Base-by-base conservation (phyloP, 176 grass and related monocot species). In the Carex kokanica region DNA sequence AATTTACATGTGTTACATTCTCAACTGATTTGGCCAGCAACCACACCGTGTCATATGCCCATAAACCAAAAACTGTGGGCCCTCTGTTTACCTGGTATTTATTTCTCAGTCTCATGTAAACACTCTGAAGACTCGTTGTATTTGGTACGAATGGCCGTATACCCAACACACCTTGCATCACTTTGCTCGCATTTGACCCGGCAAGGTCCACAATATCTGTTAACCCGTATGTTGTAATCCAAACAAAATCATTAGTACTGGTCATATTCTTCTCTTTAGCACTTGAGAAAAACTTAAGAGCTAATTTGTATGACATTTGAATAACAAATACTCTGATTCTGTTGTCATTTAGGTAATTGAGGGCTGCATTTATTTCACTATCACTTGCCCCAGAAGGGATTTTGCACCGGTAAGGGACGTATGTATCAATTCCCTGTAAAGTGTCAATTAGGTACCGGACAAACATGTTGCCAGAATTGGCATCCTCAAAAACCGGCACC, bases 31-130 rank as follows among this genome's bases (percentile, higher is more conserved):
- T 41, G 1, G 94, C 90, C 66, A 97, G 38, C 5, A 87, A 81
- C 88, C 88, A 92, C 45, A 89, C 53, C 0, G 94, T 94, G 89
- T 97, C 94, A 80, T 97, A 97, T 31, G 90, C 94, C 91, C 88
- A 94, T 38, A 97, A 75, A 62, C 90, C 82, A 74, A 60, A 83
- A 53, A 72, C 17, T 58, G 66, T 88, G 15, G 88, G 88, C 53
- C 54, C 80, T 25, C 5, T 82, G 18, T 88, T 80, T 0, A 2
- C 32, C 8, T 17, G 27, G 34, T 91, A 96, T 80, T 74, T 93
- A 3, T 69, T 67, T 69, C 31, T 78, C 86, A 91, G 90, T 85
- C 84, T 88, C 58, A 45, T 58, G 17, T 27, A 86, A 45, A 97
- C 79, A 20, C 74, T 64, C 14, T 81, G 15, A 38, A 89, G 80